Percentiles rank a stretch among this genome's conserved stretches.
Evolutionary conservation across 1,284 basidiomycete genomes (phyloP).

Genomic region (Cryptococcus sp.): DNA sequence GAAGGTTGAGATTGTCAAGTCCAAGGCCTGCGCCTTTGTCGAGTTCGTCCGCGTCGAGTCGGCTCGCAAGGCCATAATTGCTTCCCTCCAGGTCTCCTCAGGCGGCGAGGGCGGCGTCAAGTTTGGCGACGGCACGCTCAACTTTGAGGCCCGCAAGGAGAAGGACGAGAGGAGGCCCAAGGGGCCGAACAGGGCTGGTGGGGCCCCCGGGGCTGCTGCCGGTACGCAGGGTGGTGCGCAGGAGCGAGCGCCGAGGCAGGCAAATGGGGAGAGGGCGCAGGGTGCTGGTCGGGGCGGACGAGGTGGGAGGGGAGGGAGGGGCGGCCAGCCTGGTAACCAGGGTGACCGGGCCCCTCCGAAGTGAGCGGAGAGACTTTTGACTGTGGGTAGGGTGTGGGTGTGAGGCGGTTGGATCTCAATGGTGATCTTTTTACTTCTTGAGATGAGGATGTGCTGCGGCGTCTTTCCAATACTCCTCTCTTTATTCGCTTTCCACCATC

Average conservation of each 20-base stretch:
- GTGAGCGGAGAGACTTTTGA: not conserved
- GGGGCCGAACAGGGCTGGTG: conserved; percentile 7
- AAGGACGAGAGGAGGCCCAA: conserved; percentile 61
- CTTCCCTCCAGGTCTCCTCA: conserved; percentile 61
- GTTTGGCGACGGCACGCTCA: conserved; percentile 63
- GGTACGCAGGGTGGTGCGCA: not conserved
- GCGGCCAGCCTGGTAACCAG: conserved; percentile 13
- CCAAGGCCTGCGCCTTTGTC: conserved; percentile 90
- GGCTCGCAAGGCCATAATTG: conserved; percentile 77
- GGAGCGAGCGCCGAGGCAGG: not conserved
- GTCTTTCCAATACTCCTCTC: too few relatives aligned
- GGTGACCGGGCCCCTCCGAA: conserved; percentile 7
- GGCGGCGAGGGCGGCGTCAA: conserved; percentile 88
- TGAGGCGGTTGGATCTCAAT: too few relatives aligned
- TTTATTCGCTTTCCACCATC: too few relatives aligned
- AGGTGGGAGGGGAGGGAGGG: conserved; percentile 7
- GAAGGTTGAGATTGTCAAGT: conserved; percentile 81
- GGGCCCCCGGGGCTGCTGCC: not conserved
- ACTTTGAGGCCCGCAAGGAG: conserved; percentile 86
- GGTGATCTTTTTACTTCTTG: too few relatives aligned
- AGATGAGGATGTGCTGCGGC: too few relatives aligned
- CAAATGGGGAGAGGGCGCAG: not conserved
- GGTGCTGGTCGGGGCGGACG: conserved; percentile 7
- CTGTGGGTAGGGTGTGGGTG: too few relatives aligned
- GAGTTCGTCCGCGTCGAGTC: conserved; percentile 77